Evolutionary conservation across 192 early-diverging fungal genomes (phyloP).

Genomic region (Martensiomyces pterosporus): DNA sequence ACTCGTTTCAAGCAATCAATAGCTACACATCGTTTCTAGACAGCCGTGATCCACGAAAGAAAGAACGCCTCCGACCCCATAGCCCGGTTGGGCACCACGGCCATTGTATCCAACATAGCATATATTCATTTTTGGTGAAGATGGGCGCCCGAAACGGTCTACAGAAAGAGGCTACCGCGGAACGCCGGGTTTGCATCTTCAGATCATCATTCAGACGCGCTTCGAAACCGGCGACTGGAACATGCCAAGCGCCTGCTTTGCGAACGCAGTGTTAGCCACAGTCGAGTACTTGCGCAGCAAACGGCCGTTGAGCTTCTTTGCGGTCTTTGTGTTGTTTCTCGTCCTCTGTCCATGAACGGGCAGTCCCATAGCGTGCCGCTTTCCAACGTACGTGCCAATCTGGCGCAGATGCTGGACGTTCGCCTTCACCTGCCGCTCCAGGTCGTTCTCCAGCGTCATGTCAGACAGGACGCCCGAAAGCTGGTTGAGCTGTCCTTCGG

Average conservation of each 20-base stretch:
- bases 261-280: conserved; percentile 3
- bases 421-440: conserved; percentile 64
- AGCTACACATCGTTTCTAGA: no score
- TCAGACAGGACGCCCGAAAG: conserved; percentile 78
- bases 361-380: conserved; percentile 77
- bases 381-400: conserved; percentile 75
- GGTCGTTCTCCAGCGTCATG: conserved; percentile 83
- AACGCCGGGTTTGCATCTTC: no score
- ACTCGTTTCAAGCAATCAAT: no score
- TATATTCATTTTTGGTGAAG: no score
- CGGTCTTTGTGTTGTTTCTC: conserved; percentile 79
- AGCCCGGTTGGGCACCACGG: no score
- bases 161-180: no score
- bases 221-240: conserved; percentile 33
- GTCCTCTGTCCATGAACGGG: conserved; percentile 91
- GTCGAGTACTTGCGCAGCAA: conserved; percentile 51
- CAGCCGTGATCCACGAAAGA: no score
- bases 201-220: no score
- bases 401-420: conserved; percentile 70
- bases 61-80: no score
- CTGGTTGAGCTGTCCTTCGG: conserved; percentile 82
- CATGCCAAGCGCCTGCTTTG: conserved; percentile 23
- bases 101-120: no score
- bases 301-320: conserved; percentile 73
- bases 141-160: no score